These are phyloP conservation scores for Balakata baccata DNA, from an alignment of 345 rosid species.

Conservation along the genomic window DNA sequence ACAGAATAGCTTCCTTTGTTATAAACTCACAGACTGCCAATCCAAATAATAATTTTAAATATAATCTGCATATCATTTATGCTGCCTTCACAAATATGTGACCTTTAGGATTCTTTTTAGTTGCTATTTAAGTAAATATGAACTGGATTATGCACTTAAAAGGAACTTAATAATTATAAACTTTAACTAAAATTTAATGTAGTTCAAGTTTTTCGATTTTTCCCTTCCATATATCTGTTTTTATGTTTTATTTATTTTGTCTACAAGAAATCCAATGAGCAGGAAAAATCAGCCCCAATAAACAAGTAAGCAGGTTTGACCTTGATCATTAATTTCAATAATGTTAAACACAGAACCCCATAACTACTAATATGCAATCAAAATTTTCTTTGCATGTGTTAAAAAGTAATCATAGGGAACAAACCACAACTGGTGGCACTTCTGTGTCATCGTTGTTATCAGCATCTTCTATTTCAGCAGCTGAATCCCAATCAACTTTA, in stretches of 20 bases:
- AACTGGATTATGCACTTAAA: neutral
- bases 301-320: no score
- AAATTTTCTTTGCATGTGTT: neutral
- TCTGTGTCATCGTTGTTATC: slow-evolving; percentile 50
- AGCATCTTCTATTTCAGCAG: slow-evolving; percentile 75
- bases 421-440: slow-evolving; percentile 68
- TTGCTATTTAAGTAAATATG: neutral
- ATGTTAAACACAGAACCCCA: neutral
- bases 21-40: slow-evolving; percentile 8
- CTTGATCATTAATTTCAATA: neutral
- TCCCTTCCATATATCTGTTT: neutral
- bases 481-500: slow-evolving; percentile 89
- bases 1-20: slow-evolving; percentile 20
- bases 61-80: neutral
- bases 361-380: neutral
- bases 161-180: neutral
- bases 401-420: slow-evolving; percentile 31
- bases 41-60: neutral
- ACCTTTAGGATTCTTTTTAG: neutral
- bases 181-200: neutral
- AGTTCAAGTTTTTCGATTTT: neutral
- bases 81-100: neutral
- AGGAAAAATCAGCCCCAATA: no score
- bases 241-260: neutral
- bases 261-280: no score